Evolutionary conservation across 2,329 filamentous ascomycete species (phyloP).

Genomic region (Fusarium euwallaceae): DNA sequence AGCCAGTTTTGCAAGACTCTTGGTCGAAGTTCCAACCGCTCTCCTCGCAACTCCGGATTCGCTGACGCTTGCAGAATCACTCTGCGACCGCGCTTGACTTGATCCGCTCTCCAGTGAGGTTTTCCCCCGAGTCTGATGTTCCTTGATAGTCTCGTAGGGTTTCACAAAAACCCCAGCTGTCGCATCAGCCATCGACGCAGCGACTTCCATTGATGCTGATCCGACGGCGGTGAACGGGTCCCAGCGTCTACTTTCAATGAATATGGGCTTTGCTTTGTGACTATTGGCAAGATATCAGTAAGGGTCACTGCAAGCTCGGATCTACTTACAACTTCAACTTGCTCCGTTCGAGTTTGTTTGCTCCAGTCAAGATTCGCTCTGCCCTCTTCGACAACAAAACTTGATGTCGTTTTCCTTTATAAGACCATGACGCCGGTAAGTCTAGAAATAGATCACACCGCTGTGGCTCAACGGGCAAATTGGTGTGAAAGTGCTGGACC

Average conservation of each 20-base stretch:
- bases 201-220: not conserved
- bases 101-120: not conserved
- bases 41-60: not conserved
- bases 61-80: not conserved
- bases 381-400: slow-evolving; percentile 1
- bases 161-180: not conserved
- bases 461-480: not conserved
- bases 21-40: slow-evolving; percentile 1
- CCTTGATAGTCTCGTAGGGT: slow-evolving; percentile 4
- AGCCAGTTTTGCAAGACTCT: not conserved
- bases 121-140: not conserved
- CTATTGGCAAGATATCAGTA: not conserved
- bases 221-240: slow-evolving; percentile 6
- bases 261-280: not conserved
- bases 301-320: too few relatives aligned
- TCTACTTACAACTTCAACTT: slow-evolving; percentile 1
- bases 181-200: not conserved
- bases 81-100: not conserved
- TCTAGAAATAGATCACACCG: not conserved
- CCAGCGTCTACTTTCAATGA: slow-evolving; percentile 4
- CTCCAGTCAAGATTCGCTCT: not conserved
- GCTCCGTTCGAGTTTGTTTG: not conserved
- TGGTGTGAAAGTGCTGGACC: slow-evolving; percentile 7
- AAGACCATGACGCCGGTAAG: not conserved
- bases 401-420: not conserved